phyloP scores from a whole-genome alignment of 1,139 yeast genomes.

The Schwanniomyces etchellsii region DNA sequence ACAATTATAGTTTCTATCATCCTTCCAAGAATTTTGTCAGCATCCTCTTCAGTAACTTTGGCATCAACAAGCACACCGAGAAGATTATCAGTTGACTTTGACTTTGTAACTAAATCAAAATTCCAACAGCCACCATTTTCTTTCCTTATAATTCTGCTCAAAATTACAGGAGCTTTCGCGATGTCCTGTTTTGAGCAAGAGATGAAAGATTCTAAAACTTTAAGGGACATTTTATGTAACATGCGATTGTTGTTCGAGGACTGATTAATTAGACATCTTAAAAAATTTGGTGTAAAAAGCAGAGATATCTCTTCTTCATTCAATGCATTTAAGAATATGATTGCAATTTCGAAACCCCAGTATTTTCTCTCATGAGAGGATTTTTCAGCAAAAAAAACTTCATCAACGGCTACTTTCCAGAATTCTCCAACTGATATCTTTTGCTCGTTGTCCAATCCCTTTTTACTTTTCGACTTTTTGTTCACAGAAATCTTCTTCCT shows the following conservation, averaged over 20 bases:
- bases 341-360: conserved; percentile 78
- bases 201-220: conserved; percentile 40
- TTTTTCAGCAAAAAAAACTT: conserved; percentile 66
- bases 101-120: conserved; percentile 74
- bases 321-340: conserved; percentile 33
- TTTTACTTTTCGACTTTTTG: conserved; percentile 23
- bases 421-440: conserved; percentile 52
- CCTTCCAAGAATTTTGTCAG: conserved; percentile 10
- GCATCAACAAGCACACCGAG: conserved; percentile 25
- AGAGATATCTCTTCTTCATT: conserved; percentile 26
- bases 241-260: conserved; percentile 60
- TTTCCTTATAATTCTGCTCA: conserved; percentile 46
- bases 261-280: conserved; percentile 76
- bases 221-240: conserved; percentile 61
- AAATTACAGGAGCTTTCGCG: conserved; percentile 40
- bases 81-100: conserved; percentile 60
- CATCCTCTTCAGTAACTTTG: conserved; percentile 10
- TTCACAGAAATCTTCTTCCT: conserved; percentile 28
- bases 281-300: conserved; percentile 64
- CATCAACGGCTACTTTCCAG: conserved; percentile 79
- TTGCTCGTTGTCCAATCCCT: conserved; percentile 10
- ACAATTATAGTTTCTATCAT: conserved; percentile 19
- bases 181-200: conserved; percentile 31
- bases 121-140: conserved; percentile 56
- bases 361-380: conserved; percentile 84